Percentiles rank a stretch among this genome's conserved stretches.
Conservation (phyloP, 2,329 filamentous ascomycete genomes). For the Xylaria sp. region DNA sequence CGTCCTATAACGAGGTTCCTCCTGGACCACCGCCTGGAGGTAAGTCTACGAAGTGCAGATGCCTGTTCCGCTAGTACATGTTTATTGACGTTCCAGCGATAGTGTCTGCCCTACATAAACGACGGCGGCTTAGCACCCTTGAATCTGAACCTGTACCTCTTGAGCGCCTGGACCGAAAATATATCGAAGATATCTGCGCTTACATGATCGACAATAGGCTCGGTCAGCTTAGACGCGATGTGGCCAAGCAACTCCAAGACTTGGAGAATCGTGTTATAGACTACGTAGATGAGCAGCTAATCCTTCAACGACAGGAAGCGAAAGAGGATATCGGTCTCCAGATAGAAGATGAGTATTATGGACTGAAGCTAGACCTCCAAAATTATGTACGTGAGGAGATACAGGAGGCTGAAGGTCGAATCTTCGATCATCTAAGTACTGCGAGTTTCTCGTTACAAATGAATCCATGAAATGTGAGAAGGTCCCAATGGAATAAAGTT, state of each 20-base stretch:
- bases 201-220: constrained; percentile 34
- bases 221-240: constrained; percentile 29
- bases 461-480: constrained; percentile 24
- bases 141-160: constrained; percentile 10
- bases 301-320: constrained; percentile 24
- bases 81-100: constrained; percentile 15
- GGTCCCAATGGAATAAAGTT: too few species aligned
- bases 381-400: constrained; percentile 32
- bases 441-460: constrained; percentile 35
- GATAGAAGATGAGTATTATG: constrained; percentile 34
- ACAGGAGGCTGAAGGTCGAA: constrained; percentile 32
- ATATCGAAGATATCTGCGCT: constrained; percentile 37
- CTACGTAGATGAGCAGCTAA: constrained; percentile 36
- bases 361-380: constrained; percentile 28
- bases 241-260: constrained; percentile 32
- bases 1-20: constrained; percentile 35
- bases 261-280: constrained; percentile 36
- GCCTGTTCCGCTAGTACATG: constrained; percentile 6
- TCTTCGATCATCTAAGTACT: constrained; percentile 33
- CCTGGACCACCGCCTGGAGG: constrained; percentile 27
- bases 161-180: constrained; percentile 32
- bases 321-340: constrained; percentile 12
- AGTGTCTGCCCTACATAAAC: constrained; percentile 24
- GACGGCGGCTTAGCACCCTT: constrained; percentile 25
- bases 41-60: constrained; percentile 23